Evolutionary conservation across 2,329 filamentous ascomycete species (phyloP).

Genomic region (Fusarium albosuccineum): DNA sequence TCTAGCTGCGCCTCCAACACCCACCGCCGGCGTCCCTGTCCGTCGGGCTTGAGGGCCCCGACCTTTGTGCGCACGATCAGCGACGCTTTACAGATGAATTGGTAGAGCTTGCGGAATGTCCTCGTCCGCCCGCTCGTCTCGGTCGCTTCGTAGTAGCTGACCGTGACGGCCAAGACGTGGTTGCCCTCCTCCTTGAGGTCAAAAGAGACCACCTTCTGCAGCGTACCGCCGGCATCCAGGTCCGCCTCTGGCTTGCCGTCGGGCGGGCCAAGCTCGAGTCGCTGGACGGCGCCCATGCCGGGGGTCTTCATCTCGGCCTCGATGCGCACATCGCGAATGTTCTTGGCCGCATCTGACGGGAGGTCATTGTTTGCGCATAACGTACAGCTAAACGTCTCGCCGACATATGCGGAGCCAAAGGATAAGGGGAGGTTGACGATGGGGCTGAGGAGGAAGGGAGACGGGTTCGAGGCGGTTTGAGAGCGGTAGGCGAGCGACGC

Average conservation of each 20-base stretch:
- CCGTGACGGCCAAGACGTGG: slow-evolving; percentile 92
- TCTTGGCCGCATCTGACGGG: slow-evolving; percentile 51
- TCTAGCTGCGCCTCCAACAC: slow-evolving; percentile 94
- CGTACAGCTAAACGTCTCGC: slow-evolving; percentile 94
- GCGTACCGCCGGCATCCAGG: slow-evolving; percentile 72
- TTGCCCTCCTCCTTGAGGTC: slow-evolving; percentile 95
- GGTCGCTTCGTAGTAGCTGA: slow-evolving; percentile 92
- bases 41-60: slow-evolving; percentile 64
- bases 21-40: slow-evolving; percentile 64
- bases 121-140: slow-evolving; percentile 77
- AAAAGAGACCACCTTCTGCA: slow-evolving; percentile 87
- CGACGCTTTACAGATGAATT: slow-evolving; percentile 92
- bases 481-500: slow-evolving; percentile 80
- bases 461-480: slow-evolving; percentile 60
- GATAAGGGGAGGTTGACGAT: slow-evolving; percentile 87
- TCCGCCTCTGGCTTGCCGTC: slow-evolving; percentile 53
- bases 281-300: slow-evolving; percentile 67
- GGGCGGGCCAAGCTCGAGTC: slow-evolving; percentile 69
- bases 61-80: slow-evolving; percentile 93
- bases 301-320: slow-evolving; percentile 97
- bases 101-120: slow-evolving; percentile 95
- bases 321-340: slow-evolving; percentile 82
- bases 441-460: slow-evolving; percentile 70
- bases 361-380: slow-evolving; percentile 94
- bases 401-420: slow-evolving; percentile 95